Conservation (phyloP, 1,284 basidiomycete genomes). For the Meira miltonrushii region DNA sequence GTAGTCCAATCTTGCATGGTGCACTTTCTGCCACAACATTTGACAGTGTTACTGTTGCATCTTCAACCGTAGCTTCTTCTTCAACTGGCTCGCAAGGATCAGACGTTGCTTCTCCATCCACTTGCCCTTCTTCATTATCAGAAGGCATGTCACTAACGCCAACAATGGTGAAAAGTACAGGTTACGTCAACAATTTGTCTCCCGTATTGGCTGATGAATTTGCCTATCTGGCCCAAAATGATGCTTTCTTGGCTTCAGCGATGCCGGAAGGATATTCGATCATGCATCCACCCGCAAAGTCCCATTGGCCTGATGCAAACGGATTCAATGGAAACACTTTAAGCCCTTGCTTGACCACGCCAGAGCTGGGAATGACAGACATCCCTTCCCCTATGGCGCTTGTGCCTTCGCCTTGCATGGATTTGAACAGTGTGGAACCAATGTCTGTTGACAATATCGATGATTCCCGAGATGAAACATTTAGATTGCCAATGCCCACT, state of each 20-base stretch:
- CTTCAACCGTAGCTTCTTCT: neutral
- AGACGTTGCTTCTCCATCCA: too few relatives aligned
- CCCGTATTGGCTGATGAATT: too few relatives aligned
- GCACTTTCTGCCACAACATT: neutral
- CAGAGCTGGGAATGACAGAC: neutral
- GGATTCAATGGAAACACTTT: constrained; percentile 5
- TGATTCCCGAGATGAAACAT: neutral
- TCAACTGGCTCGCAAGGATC: neutral
- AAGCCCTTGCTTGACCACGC: neutral
- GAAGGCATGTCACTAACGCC: too few relatives aligned
- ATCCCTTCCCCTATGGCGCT: neutral
- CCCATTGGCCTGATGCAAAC: neutral
- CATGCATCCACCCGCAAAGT: too few relatives aligned
- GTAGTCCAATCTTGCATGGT: constrained; percentile 10
- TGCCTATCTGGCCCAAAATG: too few relatives aligned
- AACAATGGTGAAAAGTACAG: too few relatives aligned
- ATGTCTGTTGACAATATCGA: neutral
- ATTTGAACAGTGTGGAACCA: neutral
- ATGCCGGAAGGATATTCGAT: too few relatives aligned
- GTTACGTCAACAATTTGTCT: too few relatives aligned
- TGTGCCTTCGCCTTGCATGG: neutral
- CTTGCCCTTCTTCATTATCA: too few relatives aligned
- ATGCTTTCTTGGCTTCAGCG: too few relatives aligned
- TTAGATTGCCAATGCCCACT: neutral
- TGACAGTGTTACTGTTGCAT: neutral